Evolutionary conservation across 2,329 filamentous ascomycete genomes (phyloP), one percentile per base, ranked within the genome.

Genomic region (Pseudodiploospora longispora): DNA sequence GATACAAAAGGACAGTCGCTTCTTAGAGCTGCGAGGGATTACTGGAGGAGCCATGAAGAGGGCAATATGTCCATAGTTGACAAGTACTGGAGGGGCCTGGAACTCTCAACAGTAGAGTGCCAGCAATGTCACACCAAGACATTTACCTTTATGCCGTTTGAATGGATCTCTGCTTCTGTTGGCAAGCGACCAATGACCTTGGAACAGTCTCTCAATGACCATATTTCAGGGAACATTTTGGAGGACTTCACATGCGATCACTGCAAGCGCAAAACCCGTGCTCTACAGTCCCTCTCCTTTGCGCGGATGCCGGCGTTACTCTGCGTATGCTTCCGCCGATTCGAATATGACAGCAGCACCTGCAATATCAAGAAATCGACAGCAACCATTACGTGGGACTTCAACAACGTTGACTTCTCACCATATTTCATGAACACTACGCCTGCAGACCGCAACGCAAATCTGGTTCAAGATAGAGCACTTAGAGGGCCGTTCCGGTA

Each of bases 271-370:
- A 76, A 78, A 43, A 76, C 82, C 27, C 76, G 79, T 48, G 84
- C 83, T 47, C 80, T 76, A 30, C 87, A 87, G 56, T 80, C 80
- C 49, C 79, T 85, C 47, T 83, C 80, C 39, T 78, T 94, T 46
- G 89, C 84, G 6, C 81, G 87, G 6, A 79, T 89, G 29, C 89
- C 91, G 0, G 80, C 87, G 42, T 80, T 89, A 45, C 71, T 96
- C 6, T 85, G 89, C 44, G 69, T 95, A 12, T 80, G 83, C 50
- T 81, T 95, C 63, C 85, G 87, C 57, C 80, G 69, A 51, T 70
- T 72, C 59, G 56, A 68, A 54, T 64, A 62, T 49, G 59, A 64
- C 48, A 52, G 55, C 36, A 46, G 52, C 40, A 49, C 52, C 8
- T 50, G 55, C 32, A 57, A 59, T 10, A 75, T 42, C 65, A 73